Base-by-base conservation (phyloP, 129 eudicot species). In the Saussurea involucrata region DNA sequence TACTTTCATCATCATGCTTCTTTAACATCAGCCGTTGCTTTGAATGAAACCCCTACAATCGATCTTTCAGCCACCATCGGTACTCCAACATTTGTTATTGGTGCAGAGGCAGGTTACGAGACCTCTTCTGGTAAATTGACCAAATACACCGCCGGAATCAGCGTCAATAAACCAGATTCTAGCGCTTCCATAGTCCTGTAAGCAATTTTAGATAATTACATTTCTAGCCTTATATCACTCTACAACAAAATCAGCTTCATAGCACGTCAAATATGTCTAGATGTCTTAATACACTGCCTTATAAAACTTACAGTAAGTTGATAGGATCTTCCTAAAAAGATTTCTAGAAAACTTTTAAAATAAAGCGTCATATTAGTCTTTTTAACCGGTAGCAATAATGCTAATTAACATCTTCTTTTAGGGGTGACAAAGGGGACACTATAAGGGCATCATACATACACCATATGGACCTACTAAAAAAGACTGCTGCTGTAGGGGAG, bases 341-440 rank as follows among this genome's bases (percentile, higher is more conserved):
- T 53, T 17, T 49, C 9, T 5, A 4, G 1, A n/a, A 4, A 53
- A 53, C 61, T 17, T 53, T n/a, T 5, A 0, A 53, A 17, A 53
- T 53, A n/a, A 5, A 18, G 6, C 6, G 2, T 5, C 8, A 53
- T 53, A 53, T 17, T 53, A 53, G 61, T n/a, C 22, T 0, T n/a
- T n/a, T n/a, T n/a, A n/a, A n/a, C n/a, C n/a, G n/a, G n/a, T n/a
- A 1, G 25, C 24, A 8, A 37, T 42, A 25, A 60, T 60, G 65
- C 22, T 53, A 53, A 53, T 53, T 17, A 53, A n/a, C 24, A 15
- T 60, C 60, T 28, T 21, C 46, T 64, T 32, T 57, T 68, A 93
- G 97, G 89, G 95, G 95, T 20, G 96, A 93, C 81, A 93, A 93
- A 86, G 98, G 96, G 74, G 96, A 92, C 82, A 81, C 94, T 1